Percentiles rank a stretch among this genome's conserved stretches.
Conservation (phyloP, 441 rosid species). For the Arabidopsis hybrid region DNA sequence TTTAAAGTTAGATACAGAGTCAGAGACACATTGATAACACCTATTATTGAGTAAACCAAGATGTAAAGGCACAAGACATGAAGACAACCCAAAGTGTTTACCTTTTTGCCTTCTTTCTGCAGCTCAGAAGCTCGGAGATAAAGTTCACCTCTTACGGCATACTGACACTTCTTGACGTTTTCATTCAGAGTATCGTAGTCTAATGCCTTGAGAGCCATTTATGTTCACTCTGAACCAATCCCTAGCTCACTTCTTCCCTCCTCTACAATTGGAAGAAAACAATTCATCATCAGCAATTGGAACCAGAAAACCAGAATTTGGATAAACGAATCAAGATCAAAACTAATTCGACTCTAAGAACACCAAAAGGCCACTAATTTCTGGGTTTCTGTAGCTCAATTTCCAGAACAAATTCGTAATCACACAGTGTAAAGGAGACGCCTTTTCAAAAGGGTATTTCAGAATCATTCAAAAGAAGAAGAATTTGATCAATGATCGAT, state of each 20-base stretch:
- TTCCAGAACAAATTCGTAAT: slow-evolving; percentile 13
- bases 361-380: background rate
- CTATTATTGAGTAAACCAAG: background rate
- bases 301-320: slow-evolving; percentile 9
- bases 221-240: slow-evolving; percentile 19
- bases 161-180: slow-evolving; percentile 93
- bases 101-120: slow-evolving; percentile 98
- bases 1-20: background rate
- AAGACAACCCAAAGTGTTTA: slow-evolving; percentile 28
- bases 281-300: background rate
- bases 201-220: slow-evolving; percentile 75
- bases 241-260: slow-evolving; percentile 9
- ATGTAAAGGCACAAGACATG: background rate
- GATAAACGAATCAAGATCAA: slow-evolving; percentile 6
- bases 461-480: background rate
- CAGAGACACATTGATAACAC: background rate
- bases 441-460: slow-evolving; percentile 23
- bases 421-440: background rate
- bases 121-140: slow-evolving; percentile 99
- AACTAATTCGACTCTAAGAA: background rate
- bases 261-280: background rate
- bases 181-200: slow-evolving; percentile 82
- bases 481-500: background rate
- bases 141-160: slow-evolving; percentile 95
- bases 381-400: background rate